Evolutionary conservation across 495 filamentous ascomycete genomes (phyloP).

Genomic region (Aspergillus mulundensis): DNA sequence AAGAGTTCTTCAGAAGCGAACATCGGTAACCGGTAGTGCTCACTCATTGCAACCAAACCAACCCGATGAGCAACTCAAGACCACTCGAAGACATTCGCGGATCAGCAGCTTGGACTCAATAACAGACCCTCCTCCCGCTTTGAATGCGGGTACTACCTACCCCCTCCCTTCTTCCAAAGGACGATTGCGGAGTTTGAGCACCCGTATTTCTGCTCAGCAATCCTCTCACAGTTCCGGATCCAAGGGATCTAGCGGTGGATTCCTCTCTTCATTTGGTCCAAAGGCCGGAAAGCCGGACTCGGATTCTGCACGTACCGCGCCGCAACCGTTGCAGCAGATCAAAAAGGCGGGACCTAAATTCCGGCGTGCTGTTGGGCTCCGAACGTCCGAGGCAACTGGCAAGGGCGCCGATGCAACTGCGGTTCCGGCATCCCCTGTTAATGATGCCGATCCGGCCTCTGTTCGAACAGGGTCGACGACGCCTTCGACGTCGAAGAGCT

Average conservation of each 20-base stretch:
- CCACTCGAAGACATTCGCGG: conserved; percentile 68
- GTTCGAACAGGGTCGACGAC: conserved; percentile 80
- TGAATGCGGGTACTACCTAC: conserved; percentile 54
- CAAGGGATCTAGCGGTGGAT: conserved; percentile 44
- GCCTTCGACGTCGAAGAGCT: conserved; percentile 74
- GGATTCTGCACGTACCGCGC: conserved; percentile 50
- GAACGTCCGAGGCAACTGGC: conserved; percentile 68
- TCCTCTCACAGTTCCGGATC: conserved; percentile 52
- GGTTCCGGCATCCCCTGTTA: conserved; percentile 52
- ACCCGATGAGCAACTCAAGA: conserved; percentile 59
- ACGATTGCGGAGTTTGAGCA: conserved; percentile 45
- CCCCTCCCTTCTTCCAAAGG: conserved; percentile 46
- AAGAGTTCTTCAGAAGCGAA: conserved; percentile 78
- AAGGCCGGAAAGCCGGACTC: conserved; percentile 39
- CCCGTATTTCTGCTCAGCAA: conserved; percentile 39
- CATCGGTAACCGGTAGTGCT: conserved; percentile 46
- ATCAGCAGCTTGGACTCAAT: conserved; percentile 68
- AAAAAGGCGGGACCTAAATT: conserved; percentile 46
- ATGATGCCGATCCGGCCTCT: conserved; percentile 66
- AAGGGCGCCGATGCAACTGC: conserved; percentile 32
- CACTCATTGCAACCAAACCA: conserved; percentile 66
- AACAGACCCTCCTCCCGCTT: conserved; percentile 37
- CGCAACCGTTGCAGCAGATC: conserved; percentile 36
- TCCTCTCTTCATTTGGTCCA: conserved; percentile 48
- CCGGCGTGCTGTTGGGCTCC: conserved; percentile 57